phyloP scores from a whole-genome alignment of 2,329 filamentous ascomycete genomes.

The Penicillium sp. region DNA sequence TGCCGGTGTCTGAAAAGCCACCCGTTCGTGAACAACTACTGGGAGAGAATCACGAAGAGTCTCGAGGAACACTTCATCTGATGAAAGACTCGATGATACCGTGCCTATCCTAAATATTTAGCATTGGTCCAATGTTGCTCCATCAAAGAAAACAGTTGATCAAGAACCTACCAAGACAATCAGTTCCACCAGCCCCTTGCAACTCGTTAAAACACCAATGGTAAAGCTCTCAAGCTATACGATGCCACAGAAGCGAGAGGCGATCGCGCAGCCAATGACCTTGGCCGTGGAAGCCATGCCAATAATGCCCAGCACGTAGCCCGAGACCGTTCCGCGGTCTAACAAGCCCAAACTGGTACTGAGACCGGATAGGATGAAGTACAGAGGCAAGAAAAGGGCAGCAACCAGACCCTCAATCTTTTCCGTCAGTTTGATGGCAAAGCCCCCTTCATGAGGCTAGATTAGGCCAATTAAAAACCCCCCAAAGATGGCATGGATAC shows the following conservation, averaged over 20 bases:
- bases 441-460: conserved; percentile 84
- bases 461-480: conserved; percentile 88
- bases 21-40: conserved; percentile 50
- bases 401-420: conserved; percentile 92
- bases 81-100: conserved; percentile 2
- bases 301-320: conserved; percentile 81
- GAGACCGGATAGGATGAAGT: conserved; percentile 88
- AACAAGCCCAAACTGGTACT: conserved; percentile 85
- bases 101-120: conserved; percentile 49
- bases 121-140: background rate
- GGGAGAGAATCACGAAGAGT: conserved; percentile 58
- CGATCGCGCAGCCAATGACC: conserved; percentile 76
- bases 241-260: conserved; percentile 72
- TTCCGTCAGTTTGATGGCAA: conserved; percentile 86
- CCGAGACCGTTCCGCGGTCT: conserved; percentile 80
- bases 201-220: conserved; percentile 91
- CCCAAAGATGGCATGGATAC: conserved; percentile 91
- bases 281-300: conserved; percentile 81
- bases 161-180: conserved; percentile 72
- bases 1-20: conserved; percentile 53
- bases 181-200: conserved; percentile 90
- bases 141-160: background rate
- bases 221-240: conserved; percentile 88
- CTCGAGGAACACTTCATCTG: conserved; percentile 57
- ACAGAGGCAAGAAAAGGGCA: conserved; percentile 81